Evolutionary conservation across 2,329 filamentous ascomycete species (phyloP), one percentile per base, ranked within the genome.

Genomic region (Pseudocercospora macadamiae): DNA sequence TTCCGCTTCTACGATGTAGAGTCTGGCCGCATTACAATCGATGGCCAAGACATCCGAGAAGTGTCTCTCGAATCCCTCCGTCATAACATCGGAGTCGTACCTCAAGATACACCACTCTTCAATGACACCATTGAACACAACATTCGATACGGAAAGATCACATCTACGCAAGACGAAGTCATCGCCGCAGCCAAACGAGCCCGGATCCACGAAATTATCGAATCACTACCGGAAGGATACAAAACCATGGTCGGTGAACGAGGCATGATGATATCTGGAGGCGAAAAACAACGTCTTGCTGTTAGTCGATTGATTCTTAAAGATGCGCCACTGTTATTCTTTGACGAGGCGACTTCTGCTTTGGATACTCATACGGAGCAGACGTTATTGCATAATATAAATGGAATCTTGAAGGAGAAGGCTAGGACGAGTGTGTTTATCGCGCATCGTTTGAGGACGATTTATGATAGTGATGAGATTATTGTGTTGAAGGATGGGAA

Each of bases 61-160:
- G 88, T 99, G 1, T 87, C 83, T 9, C 75, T 97, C 1, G 91
- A 96, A 54, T 96, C 90, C 32, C 80, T 99, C 25, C 87, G 95
- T 5, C 86, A 85, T 64, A 84, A 89, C 2, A 97, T 99, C 64
- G 95, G 95, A 19, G 93, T 99, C 14, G 95, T 99, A 0, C 95
- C 95, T 0, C 96, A 99, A 73, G 95, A 99, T 68, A 97, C 95
- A 0, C 93, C 95, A 0, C 82, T 99, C 1, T 99, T 99, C 81
- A 99, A 99, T 74, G 92, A 96, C 71, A 95, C 92, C 0, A 93
- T 99, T 59, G 89, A 90, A 71, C 91, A 97, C 74, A 99, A 99
- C 73, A 96, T 99, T 69, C 89, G 87, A 63, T 99, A 99, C 73
- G 95, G 95, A 51, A 85, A 89, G 65, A 84, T 97, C 63, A 85